Percentiles rank a stretch among this genome's conserved stretches.
Conservation (phyloP, 352 stramenopile genomes). For the Globisporangium megalacanthum region DNA sequence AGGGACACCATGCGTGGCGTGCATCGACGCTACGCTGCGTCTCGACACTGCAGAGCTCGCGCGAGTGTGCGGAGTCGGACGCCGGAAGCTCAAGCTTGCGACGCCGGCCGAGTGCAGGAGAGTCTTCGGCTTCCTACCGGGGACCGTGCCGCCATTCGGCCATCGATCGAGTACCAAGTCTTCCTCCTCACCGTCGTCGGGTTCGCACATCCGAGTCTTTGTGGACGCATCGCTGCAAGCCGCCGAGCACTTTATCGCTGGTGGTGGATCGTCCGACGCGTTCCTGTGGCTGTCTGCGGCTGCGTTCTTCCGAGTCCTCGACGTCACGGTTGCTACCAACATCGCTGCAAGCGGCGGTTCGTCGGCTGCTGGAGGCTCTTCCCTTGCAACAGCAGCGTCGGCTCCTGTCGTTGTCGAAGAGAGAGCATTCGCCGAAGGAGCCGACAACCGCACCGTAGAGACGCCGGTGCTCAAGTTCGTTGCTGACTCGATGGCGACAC, state of each 20-base stretch:
- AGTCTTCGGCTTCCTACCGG: slow-evolving; percentile 59
- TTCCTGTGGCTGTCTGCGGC: slow-evolving; percentile 33
- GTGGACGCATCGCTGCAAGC: slow-evolving; percentile 29
- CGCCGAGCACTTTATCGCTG: slow-evolving; percentile 34
- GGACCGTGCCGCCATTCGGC: slow-evolving; percentile 57
- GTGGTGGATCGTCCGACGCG: slow-evolving; percentile 38
- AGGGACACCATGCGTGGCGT: slow-evolving; percentile 33
- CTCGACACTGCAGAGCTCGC: slow-evolving; percentile 58
- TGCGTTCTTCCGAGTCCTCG: slow-evolving; percentile 38
- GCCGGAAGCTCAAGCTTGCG: slow-evolving; percentile 65
- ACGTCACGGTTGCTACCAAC: slow-evolving; percentile 25
- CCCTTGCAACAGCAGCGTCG: background rate
- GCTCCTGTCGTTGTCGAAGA: background rate
- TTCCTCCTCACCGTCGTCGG: background rate
- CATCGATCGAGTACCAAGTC: slow-evolving; percentile 14
- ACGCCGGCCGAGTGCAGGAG: slow-evolving; percentile 47
- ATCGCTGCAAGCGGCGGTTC: slow-evolving; percentile 25
- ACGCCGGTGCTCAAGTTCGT: slow-evolving; percentile 53
- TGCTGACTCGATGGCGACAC: slow-evolving; percentile 68
- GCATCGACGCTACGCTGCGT: slow-evolving; percentile 49
- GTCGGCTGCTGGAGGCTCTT: background rate
- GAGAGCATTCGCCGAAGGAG: background rate
- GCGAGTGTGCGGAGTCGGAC: slow-evolving; percentile 37
- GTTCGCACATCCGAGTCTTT: slow-evolving; percentile 25
- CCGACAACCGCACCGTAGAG: background rate